phyloP scores from a whole-genome alignment of 352 stramenopile genomes.

The Thalassiosira sp. region DNA sequence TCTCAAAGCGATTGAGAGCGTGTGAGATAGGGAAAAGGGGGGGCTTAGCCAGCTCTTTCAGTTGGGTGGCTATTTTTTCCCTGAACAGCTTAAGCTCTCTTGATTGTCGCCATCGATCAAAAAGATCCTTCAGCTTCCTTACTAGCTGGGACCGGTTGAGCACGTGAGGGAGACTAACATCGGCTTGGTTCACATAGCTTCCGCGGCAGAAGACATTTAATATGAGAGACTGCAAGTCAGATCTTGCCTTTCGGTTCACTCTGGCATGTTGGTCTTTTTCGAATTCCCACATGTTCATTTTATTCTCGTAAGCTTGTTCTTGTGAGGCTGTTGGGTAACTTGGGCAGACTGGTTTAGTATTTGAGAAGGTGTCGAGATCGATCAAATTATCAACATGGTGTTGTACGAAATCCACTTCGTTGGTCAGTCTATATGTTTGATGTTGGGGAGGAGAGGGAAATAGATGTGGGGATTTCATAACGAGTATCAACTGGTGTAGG shows the following conservation, averaged over 20 bases:
- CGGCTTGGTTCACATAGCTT: background rate
- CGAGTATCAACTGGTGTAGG: background rate
- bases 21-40: background rate
- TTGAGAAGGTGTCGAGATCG: background rate
- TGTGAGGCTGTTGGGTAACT: background rate
- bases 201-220: background rate
- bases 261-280: background rate
- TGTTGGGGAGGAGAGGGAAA: background rate
- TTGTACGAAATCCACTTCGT: background rate
- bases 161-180: background rate
- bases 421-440: background rate
- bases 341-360: background rate
- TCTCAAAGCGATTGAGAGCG: background rate
- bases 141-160: background rate
- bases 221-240: background rate
- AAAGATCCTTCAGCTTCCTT: background rate
- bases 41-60: background rate
- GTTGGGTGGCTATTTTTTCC: background rate
- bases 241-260: background rate
- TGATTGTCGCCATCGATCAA: background rate
- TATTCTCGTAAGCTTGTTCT: background rate
- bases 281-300: background rate
- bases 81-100: background rate
- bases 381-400: background rate
- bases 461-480: background rate